Evolutionary conservation across 441 rosid genomes (phyloP), one percentile per base, ranked within the genome.

Genomic region (Eutrema salsugineum): DNA sequence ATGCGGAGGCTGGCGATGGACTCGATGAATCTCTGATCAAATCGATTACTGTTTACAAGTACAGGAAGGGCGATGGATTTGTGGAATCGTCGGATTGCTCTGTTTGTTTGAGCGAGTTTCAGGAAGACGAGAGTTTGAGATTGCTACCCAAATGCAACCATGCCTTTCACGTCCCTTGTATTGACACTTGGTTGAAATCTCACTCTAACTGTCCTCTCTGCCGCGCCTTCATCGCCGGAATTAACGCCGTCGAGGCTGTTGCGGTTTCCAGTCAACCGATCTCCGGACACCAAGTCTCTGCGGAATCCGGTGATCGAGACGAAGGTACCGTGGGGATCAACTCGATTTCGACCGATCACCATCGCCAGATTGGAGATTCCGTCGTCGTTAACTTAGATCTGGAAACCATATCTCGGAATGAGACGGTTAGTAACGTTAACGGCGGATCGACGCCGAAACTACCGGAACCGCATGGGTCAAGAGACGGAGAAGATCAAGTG

Each of bases 141-240:
- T 11, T 88, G 16, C 11, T 88, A 68, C 97, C 94, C 0, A 85
- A 86, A 38, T 89, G 97, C 63, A 84, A 63, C 69, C 97, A 91
- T 55, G 94, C 92, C 15, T 91, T 91, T 72, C 97, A 89, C 66
- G 75, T 88, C 5, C 82, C 88, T 38, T 91, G 96, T 48, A 89
- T 89, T 24, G 96, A 91, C 57, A 77, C 96, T n/a, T 91, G 97
- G 94, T 72, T 89, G 6, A 88, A 79, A 57, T 87, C 94, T 28
- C 89, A 89, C 73, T 83, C 96, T 5, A 91, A 77, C 30, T 91
- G 96, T 40, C 97, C 94, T 48, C 91, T 91, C 3, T 89, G 97
- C 66, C 93, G 91, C 11, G 81, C 88, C 12, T 68, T 70, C 46
- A 79, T 88, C 49, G 59, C 75, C 15, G 24, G 78, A 6, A 56